A percentile compares a stretch with the other conserved stretches of the same genome.
Evolutionary conservation across 176 grass and related monocot genomes (phyloP).

Genomic region (Phoenix dactylifera): DNA sequence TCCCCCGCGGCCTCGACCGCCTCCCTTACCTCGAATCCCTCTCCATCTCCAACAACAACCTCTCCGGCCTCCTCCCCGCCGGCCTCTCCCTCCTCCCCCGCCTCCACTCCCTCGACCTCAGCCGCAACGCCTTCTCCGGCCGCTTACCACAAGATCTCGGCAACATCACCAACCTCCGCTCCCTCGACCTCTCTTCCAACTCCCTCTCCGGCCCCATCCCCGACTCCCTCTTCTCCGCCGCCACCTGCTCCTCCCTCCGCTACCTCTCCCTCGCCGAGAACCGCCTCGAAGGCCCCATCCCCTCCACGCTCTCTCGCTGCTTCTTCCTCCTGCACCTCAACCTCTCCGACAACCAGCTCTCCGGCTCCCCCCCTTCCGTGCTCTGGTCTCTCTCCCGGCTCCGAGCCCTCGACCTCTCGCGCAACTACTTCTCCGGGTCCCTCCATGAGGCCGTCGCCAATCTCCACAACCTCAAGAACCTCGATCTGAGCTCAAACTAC

Average conservation of each 20-base stretch:
- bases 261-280: conserved; percentile 62
- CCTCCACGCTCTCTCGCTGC: conserved; percentile 25
- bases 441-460: conserved; percentile 31
- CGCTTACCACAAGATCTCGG: conserved; percentile 55
- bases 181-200: conserved; percentile 67
- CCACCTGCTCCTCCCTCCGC: conserved; percentile 26
- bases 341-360: conserved; percentile 61
- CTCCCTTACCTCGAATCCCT: conserved; percentile 54
- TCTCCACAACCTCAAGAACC: conserved; percentile 64
- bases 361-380: conserved; percentile 29
- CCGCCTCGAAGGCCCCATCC: conserved; percentile 58
- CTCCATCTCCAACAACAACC: conserved; percentile 61
- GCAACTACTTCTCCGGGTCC: conserved; percentile 46
- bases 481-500: conserved; percentile 45
- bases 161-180: conserved; percentile 31
- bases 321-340: conserved; percentile 68
- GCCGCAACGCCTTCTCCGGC: conserved; percentile 63
- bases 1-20: conserved; percentile 76
- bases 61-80: conserved; percentile 50
- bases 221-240: conserved; percentile 12
- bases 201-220: conserved; percentile 61
- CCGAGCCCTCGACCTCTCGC: conserved; percentile 55
- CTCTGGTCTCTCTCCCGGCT: conserved; percentile 48
- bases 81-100: conserved; percentile 59
- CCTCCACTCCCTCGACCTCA: conserved; percentile 72